Percentiles rank a stretch among this genome's conserved stretches.
phyloP scores from a whole-genome alignment of 192 early-diverging fungal species.

The Backusella morwellensis region DNA sequence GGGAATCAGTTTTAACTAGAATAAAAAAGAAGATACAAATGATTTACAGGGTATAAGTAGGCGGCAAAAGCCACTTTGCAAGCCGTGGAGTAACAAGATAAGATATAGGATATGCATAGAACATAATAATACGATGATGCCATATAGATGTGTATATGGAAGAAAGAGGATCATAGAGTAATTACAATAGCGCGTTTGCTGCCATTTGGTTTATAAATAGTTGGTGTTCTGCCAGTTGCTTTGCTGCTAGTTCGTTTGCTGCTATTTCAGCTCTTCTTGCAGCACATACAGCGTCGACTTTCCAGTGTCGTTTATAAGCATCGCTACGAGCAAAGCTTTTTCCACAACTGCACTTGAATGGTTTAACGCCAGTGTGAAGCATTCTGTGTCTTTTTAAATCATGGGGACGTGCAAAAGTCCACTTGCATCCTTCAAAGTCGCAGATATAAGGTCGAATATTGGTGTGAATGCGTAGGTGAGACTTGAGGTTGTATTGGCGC shows the following conservation, averaged over 20 bases:
- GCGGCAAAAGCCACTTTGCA: background rate
- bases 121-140: background rate
- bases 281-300: conserved; percentile 11
- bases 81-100: background rate
- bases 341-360: conserved; percentile 75
- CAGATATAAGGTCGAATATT: conserved; percentile 74
- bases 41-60: background rate
- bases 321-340: conserved; percentile 74
- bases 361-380: conserved; percentile 72
- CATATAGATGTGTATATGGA: background rate
- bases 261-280: background rate
- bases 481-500: conserved; percentile 74
- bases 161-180: background rate
- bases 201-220: too few species aligned
- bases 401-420: conserved; percentile 65
- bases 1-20: background rate
- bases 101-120: background rate
- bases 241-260: background rate
- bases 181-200: background rate
- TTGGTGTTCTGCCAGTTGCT: too few species aligned
- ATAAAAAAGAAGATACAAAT: background rate
- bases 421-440: conserved; percentile 42
- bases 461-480: conserved; percentile 70
- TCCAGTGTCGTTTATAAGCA: conserved; percentile 60
- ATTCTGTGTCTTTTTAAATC: conserved; percentile 74